Percentiles rank a stretch among this genome's conserved stretches.
phyloP scores from a whole-genome alignment of 1,284 basidiomycete species.

The Somion occarium region DNA sequence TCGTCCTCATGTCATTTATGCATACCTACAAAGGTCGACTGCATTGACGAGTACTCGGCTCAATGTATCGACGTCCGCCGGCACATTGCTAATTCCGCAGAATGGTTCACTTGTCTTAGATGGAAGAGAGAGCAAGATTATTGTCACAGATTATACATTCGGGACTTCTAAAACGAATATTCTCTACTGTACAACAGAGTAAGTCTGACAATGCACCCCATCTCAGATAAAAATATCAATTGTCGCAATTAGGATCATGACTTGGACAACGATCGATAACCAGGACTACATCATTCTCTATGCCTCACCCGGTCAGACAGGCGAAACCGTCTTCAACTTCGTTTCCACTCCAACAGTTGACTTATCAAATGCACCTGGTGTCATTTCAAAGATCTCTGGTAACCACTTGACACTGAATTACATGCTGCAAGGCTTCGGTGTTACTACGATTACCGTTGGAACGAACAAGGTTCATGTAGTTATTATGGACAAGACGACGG shows the following conservation, averaged over 20 bases:
- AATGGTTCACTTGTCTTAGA: constrained; percentile 36
- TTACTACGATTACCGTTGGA: constrained; percentile 28
- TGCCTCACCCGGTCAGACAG: constrained; percentile 35
- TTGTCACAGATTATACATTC: constrained; percentile 46
- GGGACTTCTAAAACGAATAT: constrained; percentile 32
- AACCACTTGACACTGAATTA: constrained; percentile 37
- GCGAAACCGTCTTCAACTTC: constrained; percentile 39
- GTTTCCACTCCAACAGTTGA: constrained; percentile 25
- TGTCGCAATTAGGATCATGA: constrained; percentile 34
- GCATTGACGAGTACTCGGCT: constrained; percentile 35
- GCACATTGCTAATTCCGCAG: constrained; percentile 34
- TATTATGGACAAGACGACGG: constrained; percentile 40
- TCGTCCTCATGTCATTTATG: too few species aligned
- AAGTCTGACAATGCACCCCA: constrained; percentile 16
- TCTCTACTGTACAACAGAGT: constrained; percentile 46
- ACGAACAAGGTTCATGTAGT: constrained; percentile 30
- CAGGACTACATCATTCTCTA: constrained; percentile 42
- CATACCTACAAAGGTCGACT: constrained; percentile 33
- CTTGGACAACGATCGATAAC: constrained; percentile 38
- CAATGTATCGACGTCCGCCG: constrained; percentile 37
- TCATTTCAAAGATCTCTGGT: constrained; percentile 27
- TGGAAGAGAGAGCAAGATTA: constrained; percentile 44
- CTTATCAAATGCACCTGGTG: constrained; percentile 22
- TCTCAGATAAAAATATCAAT: background rate
- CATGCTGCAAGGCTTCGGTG: constrained; percentile 29